These are phyloP conservation scores for Barbarea vulgaris DNA, from an alignment of 345 rosid species.

Conservation along the genomic window DNA sequence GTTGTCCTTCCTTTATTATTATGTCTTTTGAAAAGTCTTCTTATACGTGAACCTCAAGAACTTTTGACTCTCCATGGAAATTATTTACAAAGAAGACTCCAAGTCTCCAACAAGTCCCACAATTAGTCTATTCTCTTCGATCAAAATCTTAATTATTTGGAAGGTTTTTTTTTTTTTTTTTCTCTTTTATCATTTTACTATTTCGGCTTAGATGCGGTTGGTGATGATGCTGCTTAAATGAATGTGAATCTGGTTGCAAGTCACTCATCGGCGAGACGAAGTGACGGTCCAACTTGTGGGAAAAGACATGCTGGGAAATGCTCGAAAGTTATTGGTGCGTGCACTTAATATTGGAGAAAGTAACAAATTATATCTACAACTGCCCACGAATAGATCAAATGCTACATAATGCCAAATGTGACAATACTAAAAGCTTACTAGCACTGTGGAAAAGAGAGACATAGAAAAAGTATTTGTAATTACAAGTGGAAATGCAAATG, in stretches of 20 bases:
- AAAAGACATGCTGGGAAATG: background rate
- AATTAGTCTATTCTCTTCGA: background rate
- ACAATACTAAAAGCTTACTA: background rate
- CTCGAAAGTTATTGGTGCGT: background rate
- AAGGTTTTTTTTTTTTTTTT: too few species aligned
- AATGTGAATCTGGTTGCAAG: background rate
- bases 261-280: background rate
- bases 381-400: background rate
- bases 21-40: background rate
- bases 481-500: background rate
- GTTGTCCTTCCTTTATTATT: background rate
- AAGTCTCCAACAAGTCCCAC: background rate
- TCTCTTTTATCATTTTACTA: background rate
- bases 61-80: background rate
- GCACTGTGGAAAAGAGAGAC: background rate
- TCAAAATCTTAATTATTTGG: background rate
- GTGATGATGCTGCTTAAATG: background rate
- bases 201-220: background rate
- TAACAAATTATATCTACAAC: background rate
- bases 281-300: background rate
- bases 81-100: background rate
- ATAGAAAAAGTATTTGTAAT: background rate
- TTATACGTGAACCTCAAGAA: slow-evolving; percentile 1
- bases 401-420: background rate
- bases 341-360: background rate